Conservation (phyloP, 768 basidiomycete species). For the Pilatotrama ljubarskyi region DNA sequence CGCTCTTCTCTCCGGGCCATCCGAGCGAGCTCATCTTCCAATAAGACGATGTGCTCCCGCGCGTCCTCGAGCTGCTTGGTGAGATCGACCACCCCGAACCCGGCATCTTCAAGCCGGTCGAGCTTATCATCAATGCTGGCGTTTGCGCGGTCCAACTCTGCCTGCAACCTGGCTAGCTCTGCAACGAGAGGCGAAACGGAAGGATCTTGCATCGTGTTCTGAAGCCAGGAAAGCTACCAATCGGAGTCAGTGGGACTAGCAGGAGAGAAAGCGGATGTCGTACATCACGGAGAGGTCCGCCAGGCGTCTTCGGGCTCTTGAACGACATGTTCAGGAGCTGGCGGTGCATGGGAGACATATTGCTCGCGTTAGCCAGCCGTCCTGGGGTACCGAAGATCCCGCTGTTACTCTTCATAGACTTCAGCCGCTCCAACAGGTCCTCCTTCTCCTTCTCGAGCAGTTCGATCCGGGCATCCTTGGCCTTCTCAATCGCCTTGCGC, state of each 20-base stretch:
- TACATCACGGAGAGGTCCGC: conserved; percentile 77
- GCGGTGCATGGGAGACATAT: conserved; percentile 77
- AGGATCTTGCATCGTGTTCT: conserved; percentile 57
- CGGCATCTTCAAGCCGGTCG: conserved; percentile 80
- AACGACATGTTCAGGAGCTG: conserved; percentile 69
- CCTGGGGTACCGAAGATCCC: conserved; percentile 58
- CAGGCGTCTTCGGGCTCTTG: conserved; percentile 73
- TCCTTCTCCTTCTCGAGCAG: conserved; percentile 76
- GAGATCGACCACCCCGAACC: conserved; percentile 69
- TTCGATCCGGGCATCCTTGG: conserved; percentile 74
- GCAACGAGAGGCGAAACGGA: conserved; percentile 61
- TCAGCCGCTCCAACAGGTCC: conserved; percentile 71
- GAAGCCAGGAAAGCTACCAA: conserved; percentile 72
- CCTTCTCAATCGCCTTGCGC: conserved; percentile 74
- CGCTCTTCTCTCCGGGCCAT: conserved; percentile 70
- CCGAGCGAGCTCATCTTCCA: conserved; percentile 72
- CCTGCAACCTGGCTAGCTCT: conserved; percentile 73
- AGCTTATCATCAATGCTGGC: conserved; percentile 87
- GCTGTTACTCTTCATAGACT: conserved; percentile 52
- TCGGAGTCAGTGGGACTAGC: conserved; percentile 11
- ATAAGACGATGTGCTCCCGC: conserved; percentile 48
- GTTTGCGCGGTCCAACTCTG: conserved; percentile 77
- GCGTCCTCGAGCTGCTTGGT: conserved; percentile 75
- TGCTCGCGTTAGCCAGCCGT: conserved; percentile 51
- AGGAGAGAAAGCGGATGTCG: conserved; percentile 26